These are phyloP conservation scores for Macaranga tanarius DNA, from an alignment of 441 rosid species.

Conservation along the genomic window DNA sequence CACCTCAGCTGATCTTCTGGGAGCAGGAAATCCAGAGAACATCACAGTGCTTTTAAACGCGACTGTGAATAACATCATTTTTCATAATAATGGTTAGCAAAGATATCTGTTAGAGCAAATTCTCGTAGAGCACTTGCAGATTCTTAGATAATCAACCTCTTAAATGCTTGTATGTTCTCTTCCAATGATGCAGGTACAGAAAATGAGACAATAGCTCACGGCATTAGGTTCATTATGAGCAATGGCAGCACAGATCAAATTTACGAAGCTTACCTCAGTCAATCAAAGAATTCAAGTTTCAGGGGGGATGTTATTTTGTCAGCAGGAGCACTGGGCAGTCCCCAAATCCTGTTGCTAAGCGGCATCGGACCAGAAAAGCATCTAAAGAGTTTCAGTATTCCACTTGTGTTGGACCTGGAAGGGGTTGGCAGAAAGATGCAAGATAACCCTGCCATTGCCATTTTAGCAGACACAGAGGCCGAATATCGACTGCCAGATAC, in stretches of 20 bases:
- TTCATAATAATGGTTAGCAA: conserved; percentile 40
- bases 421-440: conserved; percentile 56
- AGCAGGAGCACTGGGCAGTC: conserved; percentile 81
- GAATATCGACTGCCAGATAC: conserved; percentile 51
- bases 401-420: conserved; percentile 34
- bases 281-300: conserved; percentile 32
- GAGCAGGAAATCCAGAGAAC: conserved; percentile 40
- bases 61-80: conserved; percentile 57
- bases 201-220: conserved; percentile 41
- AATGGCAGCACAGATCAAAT: conserved; percentile 39
- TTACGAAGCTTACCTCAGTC: conserved; percentile 50
- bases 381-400: conserved; percentile 45
- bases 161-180: conserved; percentile 10
- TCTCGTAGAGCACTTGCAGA: too few relatives aligned
- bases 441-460: conserved; percentile 57
- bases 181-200: conserved; percentile 32
- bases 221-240: conserved; percentile 58
- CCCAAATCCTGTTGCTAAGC: conserved; percentile 64
- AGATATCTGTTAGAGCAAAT: background rate
- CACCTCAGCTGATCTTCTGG: conserved; percentile 74
- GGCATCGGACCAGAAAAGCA: conserved; percentile 65
- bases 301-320: conserved; percentile 61
- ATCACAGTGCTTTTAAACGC: conserved; percentile 58
- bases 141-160: background rate
- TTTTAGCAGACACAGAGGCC: conserved; percentile 43